Conservation (phyloP, 805 yeast species). For the Hanseniaspora nectarophila region DNA sequence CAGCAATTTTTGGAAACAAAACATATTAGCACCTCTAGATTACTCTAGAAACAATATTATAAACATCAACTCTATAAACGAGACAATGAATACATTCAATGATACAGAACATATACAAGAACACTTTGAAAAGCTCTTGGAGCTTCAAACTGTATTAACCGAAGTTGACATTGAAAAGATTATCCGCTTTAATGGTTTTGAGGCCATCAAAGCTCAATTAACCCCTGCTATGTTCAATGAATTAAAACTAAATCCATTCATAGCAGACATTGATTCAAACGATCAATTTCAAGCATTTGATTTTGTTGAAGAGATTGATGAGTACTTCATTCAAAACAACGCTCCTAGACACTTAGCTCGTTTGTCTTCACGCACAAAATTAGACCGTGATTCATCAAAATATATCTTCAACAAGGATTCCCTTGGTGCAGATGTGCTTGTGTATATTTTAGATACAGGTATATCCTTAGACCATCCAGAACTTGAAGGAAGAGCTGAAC, state of each 20-base stretch:
- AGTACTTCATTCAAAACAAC: constrained; percentile 26
- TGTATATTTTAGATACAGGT: constrained; percentile 79
- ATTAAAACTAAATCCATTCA: constrained; percentile 46
- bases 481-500: constrained; percentile 46
- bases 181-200: constrained; percentile 47
- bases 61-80: constrained; percentile 31
- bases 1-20: constrained; percentile 24
- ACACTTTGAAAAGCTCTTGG: neutral
- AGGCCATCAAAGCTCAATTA: constrained; percentile 57
- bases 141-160: neutral
- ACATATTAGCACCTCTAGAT: constrained; percentile 16
- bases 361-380: constrained; percentile 39
- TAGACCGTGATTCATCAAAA: constrained; percentile 24
- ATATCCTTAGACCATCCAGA: constrained; percentile 50
- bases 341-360: constrained; percentile 63
- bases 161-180: neutral
- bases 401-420: constrained; percentile 39
- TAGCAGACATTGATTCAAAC: constrained; percentile 61
- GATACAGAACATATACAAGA: neutral
- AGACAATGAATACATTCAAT: neutral
- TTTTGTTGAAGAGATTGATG: constrained; percentile 10
- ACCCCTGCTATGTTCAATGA: constrained; percentile 36
- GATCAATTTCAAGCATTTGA: constrained; percentile 45
- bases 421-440: constrained; percentile 52
- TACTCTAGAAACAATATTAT: constrained; percentile 16